Conservation (phyloP, 1,139 yeast species). For the Kurtzmaniella quercitrusa region DNA sequence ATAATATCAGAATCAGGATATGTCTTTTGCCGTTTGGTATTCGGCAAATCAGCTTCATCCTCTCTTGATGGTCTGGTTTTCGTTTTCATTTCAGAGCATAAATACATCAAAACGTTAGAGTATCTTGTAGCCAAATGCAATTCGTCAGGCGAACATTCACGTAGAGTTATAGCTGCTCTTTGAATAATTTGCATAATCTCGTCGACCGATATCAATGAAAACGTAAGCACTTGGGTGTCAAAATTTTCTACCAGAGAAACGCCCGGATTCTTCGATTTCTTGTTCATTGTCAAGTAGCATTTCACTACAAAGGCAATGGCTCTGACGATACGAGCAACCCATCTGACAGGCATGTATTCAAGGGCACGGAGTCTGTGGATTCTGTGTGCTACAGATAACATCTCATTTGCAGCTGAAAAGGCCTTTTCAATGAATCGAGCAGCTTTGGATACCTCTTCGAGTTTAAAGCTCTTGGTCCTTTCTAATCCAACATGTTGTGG, state of each 20-base stretch:
- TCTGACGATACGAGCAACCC: slow-evolving; percentile 85
- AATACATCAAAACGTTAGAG: slow-evolving; percentile 73
- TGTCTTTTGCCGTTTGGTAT: slow-evolving; percentile 3
- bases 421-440: slow-evolving; percentile 81
- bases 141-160: slow-evolving; percentile 88
- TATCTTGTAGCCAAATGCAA: slow-evolving; percentile 78
- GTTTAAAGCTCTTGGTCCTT: slow-evolving; percentile 30
- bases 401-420: slow-evolving; percentile 78
- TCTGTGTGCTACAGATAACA: slow-evolving; percentile 66
- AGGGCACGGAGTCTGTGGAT: slow-evolving; percentile 63
- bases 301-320: slow-evolving; percentile 89
- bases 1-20: background rate
- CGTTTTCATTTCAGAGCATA: slow-evolving; percentile 70
- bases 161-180: slow-evolving; percentile 66
- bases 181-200: slow-evolving; percentile 68
- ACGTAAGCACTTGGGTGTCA: slow-evolving; percentile 51
- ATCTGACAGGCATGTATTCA: slow-evolving; percentile 81
- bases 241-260: slow-evolving; percentile 27
- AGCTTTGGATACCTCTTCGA: slow-evolving; percentile 69
- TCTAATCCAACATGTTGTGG: slow-evolving; percentile 17
- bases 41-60: background rate
- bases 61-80: slow-evolving; percentile 17
- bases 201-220: slow-evolving; percentile 64
- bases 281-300: slow-evolving; percentile 61
- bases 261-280: slow-evolving; percentile 12